Percentiles rank a stretch among this genome's conserved stretches.
phyloP scores from a whole-genome alignment of 345 rosid species.

The Rhodamnia argentea region DNA sequence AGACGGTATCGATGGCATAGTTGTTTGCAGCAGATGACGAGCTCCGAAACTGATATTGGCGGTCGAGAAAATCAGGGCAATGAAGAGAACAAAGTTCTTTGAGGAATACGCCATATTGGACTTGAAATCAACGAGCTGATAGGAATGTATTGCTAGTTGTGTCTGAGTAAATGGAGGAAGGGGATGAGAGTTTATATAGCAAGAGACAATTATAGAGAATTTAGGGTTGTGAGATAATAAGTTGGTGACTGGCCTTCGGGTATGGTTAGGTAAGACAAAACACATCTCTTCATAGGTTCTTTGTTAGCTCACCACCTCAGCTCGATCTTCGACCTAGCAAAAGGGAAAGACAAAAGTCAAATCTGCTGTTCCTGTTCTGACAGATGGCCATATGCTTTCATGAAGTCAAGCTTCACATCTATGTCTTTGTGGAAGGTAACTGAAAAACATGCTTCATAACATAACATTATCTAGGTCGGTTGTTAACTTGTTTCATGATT shows the following conservation, averaged over 20 bases:
- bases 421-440: neutral
- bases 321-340: neutral
- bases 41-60: neutral
- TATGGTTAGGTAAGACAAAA: neutral
- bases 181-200: neutral
- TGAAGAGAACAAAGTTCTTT: neutral
- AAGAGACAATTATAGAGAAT: neutral
- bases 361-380: neutral
- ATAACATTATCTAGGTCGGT: neutral
- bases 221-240: neutral
- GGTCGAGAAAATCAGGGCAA: conserved; percentile 1
- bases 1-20: neutral
- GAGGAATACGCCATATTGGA: neutral
- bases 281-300: neutral
- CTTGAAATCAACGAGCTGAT: neutral
- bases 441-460: neutral
- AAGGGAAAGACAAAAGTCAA: neutral
- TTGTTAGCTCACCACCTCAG: neutral
- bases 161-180: neutral
- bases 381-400: neutral
- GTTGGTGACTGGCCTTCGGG: neutral
- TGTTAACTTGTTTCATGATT: neutral
- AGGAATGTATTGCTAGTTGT: neutral
- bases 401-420: neutral
- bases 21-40: conserved; percentile 10